phyloP scores from a whole-genome alignment of 495 filamentous ascomycete genomes.

The Pyronema omphalodes region DNA sequence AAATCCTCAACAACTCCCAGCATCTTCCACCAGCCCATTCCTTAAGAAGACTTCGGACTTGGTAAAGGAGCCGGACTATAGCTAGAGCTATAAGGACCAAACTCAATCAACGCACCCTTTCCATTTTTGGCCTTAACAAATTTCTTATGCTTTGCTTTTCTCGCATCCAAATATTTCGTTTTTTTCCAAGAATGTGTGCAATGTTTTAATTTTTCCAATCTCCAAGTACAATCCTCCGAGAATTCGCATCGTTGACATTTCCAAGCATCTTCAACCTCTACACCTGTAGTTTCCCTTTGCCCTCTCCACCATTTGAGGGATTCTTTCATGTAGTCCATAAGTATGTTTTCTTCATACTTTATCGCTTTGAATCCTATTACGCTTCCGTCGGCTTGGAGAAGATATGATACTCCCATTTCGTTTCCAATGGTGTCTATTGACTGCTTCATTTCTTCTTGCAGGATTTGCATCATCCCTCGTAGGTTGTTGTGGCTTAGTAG shows the following conservation, averaged over 20 bases:
- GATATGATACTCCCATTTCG: conserved; percentile 48
- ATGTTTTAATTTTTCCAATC: conserved; percentile 25
- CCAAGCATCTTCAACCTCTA: conserved; percentile 72
- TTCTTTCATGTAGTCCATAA: conserved; percentile 45
- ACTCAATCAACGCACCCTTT: background rate
- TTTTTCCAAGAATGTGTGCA: background rate
- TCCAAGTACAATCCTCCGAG: conserved; percentile 35
- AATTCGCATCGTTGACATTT: conserved; percentile 58
- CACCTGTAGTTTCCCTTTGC: conserved; percentile 54
- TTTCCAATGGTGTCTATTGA: conserved; percentile 36
- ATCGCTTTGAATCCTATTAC: conserved; percentile 53
- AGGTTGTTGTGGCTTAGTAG: conserved; percentile 44
- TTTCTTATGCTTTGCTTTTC: conserved; percentile 37
- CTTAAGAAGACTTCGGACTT: too few species aligned
- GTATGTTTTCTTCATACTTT: conserved; percentile 40
- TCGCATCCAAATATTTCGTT: conserved; percentile 25
- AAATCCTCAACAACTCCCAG: too few species aligned
- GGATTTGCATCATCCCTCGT: conserved; percentile 41
- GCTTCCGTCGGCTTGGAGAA: conserved; percentile 30
- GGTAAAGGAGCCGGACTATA: too few species aligned
- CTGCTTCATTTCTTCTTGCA: conserved; percentile 40
- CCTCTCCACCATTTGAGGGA: conserved; percentile 82
- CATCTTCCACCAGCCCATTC: too few species aligned
- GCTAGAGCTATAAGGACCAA: background rate
- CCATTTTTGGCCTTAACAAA: conserved; percentile 29